A percentile compares a stretch with the other conserved stretches of the same genome.
Conservation (phyloP, 192 early-diverging fungal genomes). For the Coemansia sp. region DNA sequence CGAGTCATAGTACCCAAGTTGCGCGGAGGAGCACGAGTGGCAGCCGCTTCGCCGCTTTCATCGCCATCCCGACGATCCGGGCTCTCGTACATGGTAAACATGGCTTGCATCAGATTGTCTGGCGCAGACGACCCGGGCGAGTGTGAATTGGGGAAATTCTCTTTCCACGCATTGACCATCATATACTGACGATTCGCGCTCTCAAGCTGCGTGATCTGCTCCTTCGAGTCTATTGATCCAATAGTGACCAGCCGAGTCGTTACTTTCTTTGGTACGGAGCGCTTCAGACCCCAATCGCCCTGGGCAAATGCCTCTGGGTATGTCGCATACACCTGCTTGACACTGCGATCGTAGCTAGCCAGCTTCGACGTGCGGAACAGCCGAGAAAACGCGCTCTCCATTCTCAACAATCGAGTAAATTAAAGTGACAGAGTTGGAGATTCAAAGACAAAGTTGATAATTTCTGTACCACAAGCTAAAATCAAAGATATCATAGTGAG, state of each 20-base stretch:
- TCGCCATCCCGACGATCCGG: background rate
- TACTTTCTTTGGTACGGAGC: slow-evolving; percentile 66
- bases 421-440: background rate
- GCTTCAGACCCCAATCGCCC: slow-evolving; percentile 80
- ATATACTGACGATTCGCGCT: slow-evolving; percentile 63
- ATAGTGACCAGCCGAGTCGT: slow-evolving; percentile 61
- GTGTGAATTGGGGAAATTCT: slow-evolving; percentile 68
- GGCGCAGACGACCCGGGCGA: slow-evolving; percentile 36
- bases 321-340: slow-evolving; percentile 75
- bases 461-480: background rate
- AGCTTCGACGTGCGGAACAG: slow-evolving; percentile 70
- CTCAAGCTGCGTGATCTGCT: slow-evolving; percentile 69
- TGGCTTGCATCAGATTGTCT: slow-evolving; percentile 40
- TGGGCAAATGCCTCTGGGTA: slow-evolving; percentile 47
- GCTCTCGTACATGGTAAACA: slow-evolving; percentile 5
- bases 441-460: background rate
- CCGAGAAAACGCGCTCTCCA: slow-evolving; percentile 67
- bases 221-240: slow-evolving; percentile 65
- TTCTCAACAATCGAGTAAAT: slow-evolving; percentile 20
- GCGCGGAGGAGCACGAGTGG: slow-evolving; percentile 27
- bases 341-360: slow-evolving; percentile 65
- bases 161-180: slow-evolving; percentile 68
- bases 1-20: slow-evolving; percentile 64
- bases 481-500: background rate
- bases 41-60: background rate